Percentiles rank a stretch among this genome's conserved stretches.
Evolutionary conservation across 225 moss, liverwort and hornwort species (phyloP).

Genomic region (Climacium dendroides): DNA sequence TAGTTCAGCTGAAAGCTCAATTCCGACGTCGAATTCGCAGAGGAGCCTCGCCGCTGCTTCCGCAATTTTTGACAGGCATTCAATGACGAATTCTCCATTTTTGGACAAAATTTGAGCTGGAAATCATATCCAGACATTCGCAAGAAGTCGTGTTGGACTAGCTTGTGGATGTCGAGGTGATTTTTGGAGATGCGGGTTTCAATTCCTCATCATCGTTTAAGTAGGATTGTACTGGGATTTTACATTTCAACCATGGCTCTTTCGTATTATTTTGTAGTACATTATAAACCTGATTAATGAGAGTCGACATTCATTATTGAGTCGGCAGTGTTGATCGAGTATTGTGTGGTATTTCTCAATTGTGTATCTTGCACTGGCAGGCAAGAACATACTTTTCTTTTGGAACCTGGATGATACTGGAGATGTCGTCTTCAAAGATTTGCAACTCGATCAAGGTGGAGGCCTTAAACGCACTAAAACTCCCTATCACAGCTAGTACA

Average conservation of each 20-base stretch:
- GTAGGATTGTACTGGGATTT: neutral
- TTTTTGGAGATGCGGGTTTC: neutral
- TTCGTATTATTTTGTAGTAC: neutral
- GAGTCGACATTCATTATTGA: neutral
- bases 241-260: neutral
- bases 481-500: slow-evolving; percentile 78
- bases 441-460: slow-evolving; percentile 79
- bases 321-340: neutral
- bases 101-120: neutral
- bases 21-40: neutral
- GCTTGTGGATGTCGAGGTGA: too few species aligned
- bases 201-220: neutral
- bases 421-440: slow-evolving; percentile 68
- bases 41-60: too few species aligned
- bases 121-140: neutral
- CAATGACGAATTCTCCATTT: neutral
- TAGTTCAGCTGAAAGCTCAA: neutral
- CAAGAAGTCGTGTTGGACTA: neutral
- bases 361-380: neutral
- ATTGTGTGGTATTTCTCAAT: neutral
- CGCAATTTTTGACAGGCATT: neutral
- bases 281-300: neutral
- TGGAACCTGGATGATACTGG: slow-evolving; percentile 15
- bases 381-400: neutral
- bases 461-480: slow-evolving; percentile 63